A percentile compares a stretch with the other conserved stretches of the same genome.
phyloP scores from a whole-genome alignment of 306 rosid species.

The Rosa multiflora region DNA sequence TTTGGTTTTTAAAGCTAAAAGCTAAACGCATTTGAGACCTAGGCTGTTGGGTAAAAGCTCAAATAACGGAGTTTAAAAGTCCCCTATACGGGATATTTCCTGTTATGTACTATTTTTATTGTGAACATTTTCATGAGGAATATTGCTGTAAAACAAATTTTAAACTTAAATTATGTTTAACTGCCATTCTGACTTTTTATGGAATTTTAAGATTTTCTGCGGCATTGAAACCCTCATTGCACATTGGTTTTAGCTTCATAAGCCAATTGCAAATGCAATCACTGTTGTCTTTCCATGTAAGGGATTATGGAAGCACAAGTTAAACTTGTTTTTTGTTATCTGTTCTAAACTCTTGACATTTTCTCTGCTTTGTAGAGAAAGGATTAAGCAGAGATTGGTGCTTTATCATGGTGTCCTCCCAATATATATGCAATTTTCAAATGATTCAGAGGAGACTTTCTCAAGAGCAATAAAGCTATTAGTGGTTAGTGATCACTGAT shows the following conservation, averaged over 20 bases:
- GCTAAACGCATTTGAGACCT: neutral
- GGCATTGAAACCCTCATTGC: neutral
- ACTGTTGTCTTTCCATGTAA: neutral
- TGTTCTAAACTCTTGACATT: conserved; percentile 2
- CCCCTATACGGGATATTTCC: neutral
- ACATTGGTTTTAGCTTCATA: neutral
- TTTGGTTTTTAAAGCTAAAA: neutral
- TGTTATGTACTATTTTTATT: neutral
- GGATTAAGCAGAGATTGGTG: conserved; percentile 80
- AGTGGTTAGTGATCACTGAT: conserved; percentile 53
- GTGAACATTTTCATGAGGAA: neutral
- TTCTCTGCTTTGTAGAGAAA: conserved; percentile 49
- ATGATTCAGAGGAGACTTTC: conserved; percentile 87
- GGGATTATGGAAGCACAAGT: neutral
- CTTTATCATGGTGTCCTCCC: conserved; percentile 84
- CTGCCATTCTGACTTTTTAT: neutral
- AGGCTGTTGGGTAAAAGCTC: neutral
- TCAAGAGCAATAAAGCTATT: conserved; percentile 74
- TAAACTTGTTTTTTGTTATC: neutral
- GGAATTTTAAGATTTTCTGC: neutral
- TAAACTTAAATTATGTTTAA: neutral
- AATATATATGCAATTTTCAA: conserved; percentile 76
- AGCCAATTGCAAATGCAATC: neutral
- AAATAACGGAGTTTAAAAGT: neutral
- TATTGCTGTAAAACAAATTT: neutral